phyloP scores from a whole-genome alignment of 345 rosid species.

The Aegle marmelos region DNA sequence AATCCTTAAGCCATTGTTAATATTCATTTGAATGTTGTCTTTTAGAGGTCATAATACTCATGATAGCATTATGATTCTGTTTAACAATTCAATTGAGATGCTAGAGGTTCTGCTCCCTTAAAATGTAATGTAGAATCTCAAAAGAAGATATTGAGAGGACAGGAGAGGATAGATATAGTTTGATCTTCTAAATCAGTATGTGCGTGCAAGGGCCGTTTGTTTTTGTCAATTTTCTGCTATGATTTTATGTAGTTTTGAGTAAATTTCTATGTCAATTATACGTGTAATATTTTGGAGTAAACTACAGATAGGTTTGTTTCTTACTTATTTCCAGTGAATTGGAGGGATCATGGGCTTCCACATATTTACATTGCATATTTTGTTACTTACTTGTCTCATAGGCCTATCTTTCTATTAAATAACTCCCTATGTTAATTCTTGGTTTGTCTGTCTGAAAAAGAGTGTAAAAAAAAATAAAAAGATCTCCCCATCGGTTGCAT shows the following conservation, averaged over 20 bases:
- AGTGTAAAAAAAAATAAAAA: too few relatives aligned
- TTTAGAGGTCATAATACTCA: neutral
- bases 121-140: neutral
- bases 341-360: neutral
- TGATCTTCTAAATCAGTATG: conserved; percentile 1
- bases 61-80: neutral
- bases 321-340: neutral
- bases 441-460: neutral
- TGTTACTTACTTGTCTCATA: neutral
- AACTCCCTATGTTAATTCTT: neutral
- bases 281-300: neutral
- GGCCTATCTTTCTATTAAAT: neutral
- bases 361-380: neutral
- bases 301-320: neutral
- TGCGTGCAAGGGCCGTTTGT: neutral
- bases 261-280: neutral
- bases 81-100: neutral
- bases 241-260: neutral
- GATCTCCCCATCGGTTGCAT: neutral
- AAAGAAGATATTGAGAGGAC: conserved; percentile 1
- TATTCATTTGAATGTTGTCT: conserved; percentile 1
- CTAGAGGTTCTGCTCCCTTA: neutral
- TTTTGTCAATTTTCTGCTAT: neutral
- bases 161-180: neutral
- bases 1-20: conserved; percentile 12